phyloP scores from a whole-genome alignment of 495 filamentous ascomycete species.

The Aspergillus bridgeri region DNA sequence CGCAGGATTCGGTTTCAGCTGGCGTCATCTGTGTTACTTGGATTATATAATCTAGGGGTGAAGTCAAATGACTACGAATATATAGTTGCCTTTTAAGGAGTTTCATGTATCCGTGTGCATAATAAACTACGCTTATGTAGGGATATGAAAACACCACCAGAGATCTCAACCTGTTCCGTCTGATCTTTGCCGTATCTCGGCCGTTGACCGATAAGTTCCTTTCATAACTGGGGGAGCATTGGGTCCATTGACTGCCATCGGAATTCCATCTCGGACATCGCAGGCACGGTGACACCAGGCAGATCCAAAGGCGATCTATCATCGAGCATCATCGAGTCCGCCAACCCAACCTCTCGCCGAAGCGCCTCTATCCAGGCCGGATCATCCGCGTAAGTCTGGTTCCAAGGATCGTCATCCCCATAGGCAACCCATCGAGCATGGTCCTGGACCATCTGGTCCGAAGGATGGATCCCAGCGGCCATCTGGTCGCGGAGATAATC shows the following conservation, averaged over 20 bases:
- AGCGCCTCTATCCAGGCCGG: conserved; percentile 53
- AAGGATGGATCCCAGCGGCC: not conserved
- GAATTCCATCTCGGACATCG: not conserved
- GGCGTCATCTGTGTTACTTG: too few relatives aligned
- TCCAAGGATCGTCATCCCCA: conserved; percentile 57
- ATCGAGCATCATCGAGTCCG: not conserved
- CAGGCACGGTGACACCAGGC: not conserved
- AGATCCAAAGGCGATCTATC: not conserved
- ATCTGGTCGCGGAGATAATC: conserved; percentile 10
- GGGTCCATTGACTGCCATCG: not conserved
- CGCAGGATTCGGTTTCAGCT: too few relatives aligned
- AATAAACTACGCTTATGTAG: too few relatives aligned
- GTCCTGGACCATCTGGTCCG: conserved; percentile 18
- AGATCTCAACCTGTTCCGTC: not conserved
- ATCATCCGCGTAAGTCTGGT: conserved; percentile 60
- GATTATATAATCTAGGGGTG: too few relatives aligned
- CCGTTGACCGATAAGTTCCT: not conserved
- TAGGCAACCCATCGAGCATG: conserved; percentile 56
- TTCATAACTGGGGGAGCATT: not conserved
- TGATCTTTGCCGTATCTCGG: not conserved
- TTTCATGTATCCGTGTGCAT: too few relatives aligned
- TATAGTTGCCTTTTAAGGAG: too few relatives aligned
- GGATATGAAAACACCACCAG: too few relatives aligned
- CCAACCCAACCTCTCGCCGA: conserved; percentile 27
- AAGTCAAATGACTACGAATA: too few relatives aligned